A percentile compares a stretch with the other conserved stretches of the same genome.
phyloP scores from a whole-genome alignment of 164 flowering plant species.

The Echeveria elegans region DNA sequence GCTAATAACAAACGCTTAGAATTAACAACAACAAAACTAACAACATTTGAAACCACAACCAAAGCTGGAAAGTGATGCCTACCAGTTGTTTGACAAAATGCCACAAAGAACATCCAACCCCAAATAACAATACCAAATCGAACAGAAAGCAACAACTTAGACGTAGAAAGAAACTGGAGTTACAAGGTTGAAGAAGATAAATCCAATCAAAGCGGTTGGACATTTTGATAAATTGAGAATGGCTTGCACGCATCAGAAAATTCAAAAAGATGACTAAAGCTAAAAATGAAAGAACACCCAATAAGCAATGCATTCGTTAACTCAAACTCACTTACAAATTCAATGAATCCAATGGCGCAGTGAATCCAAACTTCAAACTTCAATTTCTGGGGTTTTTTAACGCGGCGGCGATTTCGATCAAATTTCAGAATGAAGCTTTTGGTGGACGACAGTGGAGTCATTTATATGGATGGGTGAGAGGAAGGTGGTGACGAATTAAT shows the following conservation, averaged over 20 bases:
- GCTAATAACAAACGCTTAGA: background rate
- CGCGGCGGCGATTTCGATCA: background rate
- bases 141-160: background rate
- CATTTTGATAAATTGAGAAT: background rate
- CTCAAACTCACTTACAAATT: background rate
- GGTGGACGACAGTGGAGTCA: background rate
- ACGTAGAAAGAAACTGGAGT: background rate
- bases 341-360: background rate
- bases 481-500: background rate
- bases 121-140: background rate
- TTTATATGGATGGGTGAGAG: background rate
- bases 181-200: background rate
- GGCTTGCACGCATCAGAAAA: slow-evolving; percentile 1
- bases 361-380: background rate
- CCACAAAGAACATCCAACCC: background rate
- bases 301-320: background rate
- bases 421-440: background rate
- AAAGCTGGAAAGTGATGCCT: background rate
- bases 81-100: background rate
- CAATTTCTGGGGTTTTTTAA: background rate
- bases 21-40: background rate
- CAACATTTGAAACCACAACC: background rate
- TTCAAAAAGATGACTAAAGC: background rate
- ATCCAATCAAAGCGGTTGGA: background rate
- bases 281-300: background rate